Percentiles rank a stretch among this genome's conserved stretches.
These are phyloP conservation scores for Hansenula anomala DNA, from an alignment of 1,139 yeast genomes.

Conservation along the genomic window DNA sequence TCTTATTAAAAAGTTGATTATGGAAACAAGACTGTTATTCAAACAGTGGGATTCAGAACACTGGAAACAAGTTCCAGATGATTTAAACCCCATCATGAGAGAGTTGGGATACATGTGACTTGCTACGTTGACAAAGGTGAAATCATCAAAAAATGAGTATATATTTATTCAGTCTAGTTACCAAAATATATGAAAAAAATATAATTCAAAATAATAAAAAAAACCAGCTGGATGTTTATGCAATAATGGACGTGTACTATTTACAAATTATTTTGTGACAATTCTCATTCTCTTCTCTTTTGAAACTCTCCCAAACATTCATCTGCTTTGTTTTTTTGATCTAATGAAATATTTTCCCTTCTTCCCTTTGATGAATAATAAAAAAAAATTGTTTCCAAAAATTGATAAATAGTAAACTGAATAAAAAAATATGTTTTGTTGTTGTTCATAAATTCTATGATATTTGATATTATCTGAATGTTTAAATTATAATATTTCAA, in stretches of 20 bases:
- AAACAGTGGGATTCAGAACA: conserved; percentile 23
- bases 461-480: too few relatives aligned
- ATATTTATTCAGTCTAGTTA: not conserved
- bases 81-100: conserved; percentile 23
- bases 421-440: not conserved
- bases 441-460: not conserved
- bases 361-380: not conserved
- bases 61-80: conserved; percentile 42
- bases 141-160: too few relatives aligned
- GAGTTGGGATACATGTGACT: not conserved
- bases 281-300: not conserved
- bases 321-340: too few relatives aligned
- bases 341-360: too few relatives aligned
- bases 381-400: not conserved
- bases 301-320: too few relatives aligned
- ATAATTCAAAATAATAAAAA: not conserved
- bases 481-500: too few relatives aligned
- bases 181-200: too few relatives aligned
- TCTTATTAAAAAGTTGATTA: conserved; percentile 11
- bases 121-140: too few relatives aligned
- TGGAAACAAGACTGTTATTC: conserved; percentile 25
- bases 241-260: not conserved
- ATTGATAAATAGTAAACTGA: not conserved
- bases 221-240: not conserved
- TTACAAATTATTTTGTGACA: not conserved